Base-by-base conservation (phyloP, 192 early-diverging fungal species). In the Allomyces macrogynus region DNA sequence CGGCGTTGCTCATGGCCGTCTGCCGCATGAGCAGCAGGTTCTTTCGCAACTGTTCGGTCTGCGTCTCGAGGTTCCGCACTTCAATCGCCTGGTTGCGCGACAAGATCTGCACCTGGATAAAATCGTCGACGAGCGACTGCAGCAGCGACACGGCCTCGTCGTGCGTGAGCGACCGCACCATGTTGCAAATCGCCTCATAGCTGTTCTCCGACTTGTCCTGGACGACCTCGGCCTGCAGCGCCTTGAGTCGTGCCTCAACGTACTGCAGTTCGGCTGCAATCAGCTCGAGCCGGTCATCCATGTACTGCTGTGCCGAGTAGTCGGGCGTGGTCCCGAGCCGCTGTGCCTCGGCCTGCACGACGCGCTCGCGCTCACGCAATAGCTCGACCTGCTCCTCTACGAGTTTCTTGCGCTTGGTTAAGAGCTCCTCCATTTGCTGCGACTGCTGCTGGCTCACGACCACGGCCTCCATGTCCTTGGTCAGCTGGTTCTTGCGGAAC, bases 231-330 rank as follows among this genome's bases (percentile, higher is more conserved):
- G 74, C 63, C 66, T 80, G 78, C 23, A 83, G 61, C 10, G 74
- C 72, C 22, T 68, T 69, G 65, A 84, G 80, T 10, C 75, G 72
- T 62, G 77, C 74, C 61, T 76, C 75, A 20, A 84, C 65, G 61
- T 77, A 80, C n/a, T 73, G 61, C n/a, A 84, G 73, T 62, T 83
- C 81, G 11, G 78, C 78, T 42, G 72, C 72, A n/a, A 84, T 78
- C 64, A 78, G 68, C 22, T 77, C 75, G 60, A 84, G 67, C 8
- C 75, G 73, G 27, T 81, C 82, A 64, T 84, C 81, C 69, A 83
- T 75, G 32, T 77, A 73, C 65, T 78, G 75, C 23, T 72, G 64
- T 7, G 72, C 64, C 5, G 71, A 67, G 4, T 65, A 69, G 60
- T 67, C 68, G 23, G 68, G 62, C 24, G 68, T 44, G 23, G 67